phyloP scores from a whole-genome alignment of 2,329 filamentous ascomycete genomes.

The Claviceps purpurea region DNA sequence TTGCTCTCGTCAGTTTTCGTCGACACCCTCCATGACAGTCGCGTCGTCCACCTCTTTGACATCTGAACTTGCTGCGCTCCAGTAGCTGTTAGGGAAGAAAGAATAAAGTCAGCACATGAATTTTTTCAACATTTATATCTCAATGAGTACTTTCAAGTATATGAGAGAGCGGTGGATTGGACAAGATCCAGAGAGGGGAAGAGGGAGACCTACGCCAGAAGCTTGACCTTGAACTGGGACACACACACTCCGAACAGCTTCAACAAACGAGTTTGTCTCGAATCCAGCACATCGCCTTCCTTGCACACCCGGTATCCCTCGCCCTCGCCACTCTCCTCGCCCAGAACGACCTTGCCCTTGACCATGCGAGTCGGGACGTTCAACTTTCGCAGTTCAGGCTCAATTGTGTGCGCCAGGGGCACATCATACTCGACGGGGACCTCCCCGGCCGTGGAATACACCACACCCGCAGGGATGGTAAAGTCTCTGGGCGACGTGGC shows the following conservation, averaged over 20 bases:
- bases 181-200: background rate
- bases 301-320: constrained; percentile 66
- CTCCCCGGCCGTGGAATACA: constrained; percentile 71
- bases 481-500: constrained; percentile 61
- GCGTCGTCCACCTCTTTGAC: constrained; percentile 41
- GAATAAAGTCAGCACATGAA: background rate
- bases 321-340: constrained; percentile 37
- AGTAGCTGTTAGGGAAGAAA: constrained; percentile 31
- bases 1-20: constrained; percentile 10
- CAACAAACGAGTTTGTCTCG: constrained; percentile 80
- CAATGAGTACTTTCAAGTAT: background rate
- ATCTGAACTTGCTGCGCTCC: constrained; percentile 43
- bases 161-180: background rate
- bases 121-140: background rate
- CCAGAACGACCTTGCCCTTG: constrained; percentile 73
- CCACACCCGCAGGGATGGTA: constrained; percentile 66
- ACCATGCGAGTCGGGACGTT: constrained; percentile 82
- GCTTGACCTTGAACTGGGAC: constrained; percentile 75
- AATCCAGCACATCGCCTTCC: constrained; percentile 75
- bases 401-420: constrained; percentile 72
- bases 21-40: constrained; percentile 25
- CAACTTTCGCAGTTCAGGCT: constrained; percentile 79
- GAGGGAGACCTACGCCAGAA: constrained; percentile 51
- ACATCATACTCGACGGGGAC: constrained; percentile 71
- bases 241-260: constrained; percentile 88